Base-by-base conservation (phyloP, 331 rosid genomes). In the Quercus tomentella region DNA sequence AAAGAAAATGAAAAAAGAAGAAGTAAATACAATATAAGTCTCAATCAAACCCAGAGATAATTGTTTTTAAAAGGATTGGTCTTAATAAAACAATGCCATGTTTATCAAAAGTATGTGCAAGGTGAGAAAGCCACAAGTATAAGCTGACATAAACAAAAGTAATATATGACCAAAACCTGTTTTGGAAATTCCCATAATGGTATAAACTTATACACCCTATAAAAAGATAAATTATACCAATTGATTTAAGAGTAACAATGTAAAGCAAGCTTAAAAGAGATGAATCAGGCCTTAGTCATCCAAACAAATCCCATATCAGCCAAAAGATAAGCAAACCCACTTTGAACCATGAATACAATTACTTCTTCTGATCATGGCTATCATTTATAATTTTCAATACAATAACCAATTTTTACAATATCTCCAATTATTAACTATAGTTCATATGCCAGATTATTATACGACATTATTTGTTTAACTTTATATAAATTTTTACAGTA, bases 1-100 rank as follows among this genome's bases (percentile, higher is more conserved):
- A 83, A 89, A 82, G 83, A 81, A 83, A n/a, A 60, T 43, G 61
- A 62, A 72, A 52, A 70, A 77, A 72, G 28, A 56, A 79, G 3
- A 49, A 80, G 70, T 33, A 72, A 51, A 61, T n/a, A 41, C 21
- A 63, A 77, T 51, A 60, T 56, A 72, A 68, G 77, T 23, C 30
- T 67, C 33, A 56, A 26, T 74, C 80, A 72, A 75, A 62, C 37
- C 9, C 35, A 81, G 60, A 25, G 41, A 25, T 7, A 62, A 73
- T 20, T 55, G 28, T 26, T 55, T 62, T 45, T 12, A 61, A 74
- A 15, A 74, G 10, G 15, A 15, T 63, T 63, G 67, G 67, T 60
- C 31, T 12, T 25, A 23, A 60, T 22, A 60, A 60, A 25, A 60
- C 67, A 60, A 23, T 60, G 25, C 67, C 28, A 22, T 60, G 67